phyloP scores from a whole-genome alignment of 306 rosid species.

The Rosa persica region DNA sequence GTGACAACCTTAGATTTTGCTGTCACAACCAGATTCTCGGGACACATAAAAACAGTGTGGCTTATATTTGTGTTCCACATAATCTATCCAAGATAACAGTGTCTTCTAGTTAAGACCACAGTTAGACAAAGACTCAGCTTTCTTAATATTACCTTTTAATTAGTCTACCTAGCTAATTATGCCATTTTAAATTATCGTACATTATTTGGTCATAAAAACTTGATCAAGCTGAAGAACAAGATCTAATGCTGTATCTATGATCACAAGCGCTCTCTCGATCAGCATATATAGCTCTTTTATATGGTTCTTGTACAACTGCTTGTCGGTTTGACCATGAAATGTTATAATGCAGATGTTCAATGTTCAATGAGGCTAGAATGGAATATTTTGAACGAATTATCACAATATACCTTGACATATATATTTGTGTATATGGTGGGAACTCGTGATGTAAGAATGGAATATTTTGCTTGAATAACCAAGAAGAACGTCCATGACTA shows the following conservation, averaged over 20 bases:
- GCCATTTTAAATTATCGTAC: background rate
- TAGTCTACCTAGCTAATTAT: background rate
- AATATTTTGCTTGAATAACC: background rate
- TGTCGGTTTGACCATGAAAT: constrained; percentile 2
- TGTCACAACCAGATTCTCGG: constrained; percentile 2
- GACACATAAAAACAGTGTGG: background rate
- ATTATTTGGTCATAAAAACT: background rate
- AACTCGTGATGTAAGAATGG: background rate
- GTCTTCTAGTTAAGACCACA: background rate
- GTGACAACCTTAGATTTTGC: background rate
- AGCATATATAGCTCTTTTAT: background rate
- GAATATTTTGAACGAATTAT: background rate
- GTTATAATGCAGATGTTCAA: background rate
- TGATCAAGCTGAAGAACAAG: background rate
- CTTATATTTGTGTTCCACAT: background rate
- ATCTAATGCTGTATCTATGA: background rate
- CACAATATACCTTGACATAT: background rate
- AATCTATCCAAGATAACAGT: background rate
- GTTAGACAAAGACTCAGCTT: background rate
- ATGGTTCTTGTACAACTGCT: background rate
- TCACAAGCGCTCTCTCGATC: background rate
- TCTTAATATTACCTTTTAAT: background rate
- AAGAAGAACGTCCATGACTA: background rate
- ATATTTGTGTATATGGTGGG: background rate
- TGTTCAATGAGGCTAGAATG: background rate